These are phyloP conservation scores for Dictyostelium citrinum DNA, from an alignment of 78 protist species.

Conservation along the genomic window DNA sequence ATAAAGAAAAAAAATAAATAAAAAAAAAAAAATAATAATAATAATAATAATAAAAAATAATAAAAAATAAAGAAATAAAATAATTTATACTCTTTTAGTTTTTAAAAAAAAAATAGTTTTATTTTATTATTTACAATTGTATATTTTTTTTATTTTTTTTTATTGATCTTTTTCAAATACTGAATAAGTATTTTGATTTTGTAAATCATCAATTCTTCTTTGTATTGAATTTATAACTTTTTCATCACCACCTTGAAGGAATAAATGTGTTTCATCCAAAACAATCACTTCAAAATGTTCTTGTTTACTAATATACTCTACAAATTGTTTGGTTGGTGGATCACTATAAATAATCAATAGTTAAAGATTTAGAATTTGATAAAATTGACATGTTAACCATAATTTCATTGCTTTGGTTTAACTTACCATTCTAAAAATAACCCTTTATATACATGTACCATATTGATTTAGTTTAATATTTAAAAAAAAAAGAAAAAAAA, in stretches of 20 bases:
- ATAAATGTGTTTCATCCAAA: constrained; percentile 57
- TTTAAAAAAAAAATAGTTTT: neutral
- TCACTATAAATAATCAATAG: constrained; percentile 20
- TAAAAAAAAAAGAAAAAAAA: neutral
- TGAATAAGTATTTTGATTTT: constrained; percentile 58
- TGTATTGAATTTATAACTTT: constrained; percentile 39
- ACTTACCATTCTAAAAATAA: constrained; percentile 67
- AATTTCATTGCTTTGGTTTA: neutral
- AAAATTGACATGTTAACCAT: neutral
- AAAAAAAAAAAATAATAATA: neutral
- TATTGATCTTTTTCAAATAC: constrained; percentile 36
- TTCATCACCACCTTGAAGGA: constrained; percentile 61
- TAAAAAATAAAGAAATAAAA: neutral
- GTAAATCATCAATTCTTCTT: constrained; percentile 69
- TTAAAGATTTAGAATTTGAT: neutral
- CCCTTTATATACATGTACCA: constrained; percentile 70
- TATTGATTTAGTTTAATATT: neutral
- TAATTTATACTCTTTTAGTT: too few relatives aligned
- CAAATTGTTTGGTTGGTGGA: constrained; percentile 77
- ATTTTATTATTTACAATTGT: neutral
- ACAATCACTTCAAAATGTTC: constrained; percentile 55
- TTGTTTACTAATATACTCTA: constrained; percentile 43
- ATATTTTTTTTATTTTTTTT: neutral
- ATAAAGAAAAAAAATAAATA: neutral
- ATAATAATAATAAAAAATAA: neutral